Evolutionary conservation across 176 grass and related monocot species (phyloP), one percentile per base, ranked within the genome.

Genomic region (Eragrostis nindensis): DNA sequence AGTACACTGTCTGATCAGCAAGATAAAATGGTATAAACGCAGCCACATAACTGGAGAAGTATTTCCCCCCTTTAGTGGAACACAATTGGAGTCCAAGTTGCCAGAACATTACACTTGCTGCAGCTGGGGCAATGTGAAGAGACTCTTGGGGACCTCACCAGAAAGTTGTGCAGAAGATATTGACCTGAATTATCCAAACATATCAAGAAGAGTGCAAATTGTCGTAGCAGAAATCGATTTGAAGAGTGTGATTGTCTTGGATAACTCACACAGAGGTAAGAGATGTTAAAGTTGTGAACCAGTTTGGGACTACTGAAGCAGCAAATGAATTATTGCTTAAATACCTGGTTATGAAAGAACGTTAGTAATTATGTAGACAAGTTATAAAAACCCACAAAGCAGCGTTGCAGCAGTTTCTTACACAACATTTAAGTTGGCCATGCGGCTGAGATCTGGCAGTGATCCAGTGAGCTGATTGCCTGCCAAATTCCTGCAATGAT

Each of bases 101-200:
- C 18, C 54, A 75, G 19, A 80, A 74, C 75, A 86, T 90, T 90
- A 97, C 94, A 97, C 92, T 97, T 97, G 87, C 76, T 94, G 87
- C 79, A 97, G 83, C 41, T 75, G 68, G 68, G 94, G 68, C 26
- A 88, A 77, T 36, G 61, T 70, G 30, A 97, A 97, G 39, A 97
- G 82, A 11, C 14, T 47, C 54, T 5, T 16, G 26, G 94, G 87
- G 49, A 97, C 55, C 53, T 40, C 11, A 24, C 92, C 94, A 30
- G 13, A 53, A 83, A 97, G 87, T 21, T 5, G 6, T 80, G 66
- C 87, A 66, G 66, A 55, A 86, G 80, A 60, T 67, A 97, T 78
- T 73, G 89, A 43, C 53, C 94, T 97, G 83, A 29, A 73, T 75
- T 44, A 62, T 80, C 6, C 68, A 55, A 74, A 74, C 14, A 56